Percentiles rank a stretch among this genome's conserved stretches.
phyloP scores from a whole-genome alignment of 495 filamentous ascomycete genomes.

The Lasiosphaeris hirsuta region DNA sequence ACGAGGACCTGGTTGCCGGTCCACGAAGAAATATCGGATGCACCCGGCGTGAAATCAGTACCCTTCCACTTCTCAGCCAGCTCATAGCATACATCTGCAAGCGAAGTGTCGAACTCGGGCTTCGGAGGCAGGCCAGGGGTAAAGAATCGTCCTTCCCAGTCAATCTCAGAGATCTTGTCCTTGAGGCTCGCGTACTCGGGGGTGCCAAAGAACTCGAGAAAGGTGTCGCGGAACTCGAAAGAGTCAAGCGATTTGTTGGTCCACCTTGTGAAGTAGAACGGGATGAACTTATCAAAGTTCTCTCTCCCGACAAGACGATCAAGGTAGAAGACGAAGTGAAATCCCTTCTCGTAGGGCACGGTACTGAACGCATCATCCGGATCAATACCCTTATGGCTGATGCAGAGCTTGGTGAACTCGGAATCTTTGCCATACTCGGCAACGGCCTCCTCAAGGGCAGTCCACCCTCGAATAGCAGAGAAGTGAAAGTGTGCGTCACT shows the following conservation, averaged over 20 bases:
- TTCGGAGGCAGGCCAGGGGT: slow-evolving; percentile 81
- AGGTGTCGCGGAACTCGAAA: slow-evolving; percentile 84
- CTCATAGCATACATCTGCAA: slow-evolving; percentile 80
- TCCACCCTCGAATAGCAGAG: slow-evolving; percentile 85
- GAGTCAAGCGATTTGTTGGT: slow-evolving; percentile 80
- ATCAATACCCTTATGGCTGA: slow-evolving; percentile 83
- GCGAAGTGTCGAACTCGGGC: slow-evolving; percentile 82
- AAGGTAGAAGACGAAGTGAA: slow-evolving; percentile 67
- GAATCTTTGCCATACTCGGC: slow-evolving; percentile 73
- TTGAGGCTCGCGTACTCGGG: slow-evolving; percentile 62
- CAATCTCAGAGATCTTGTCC: slow-evolving; percentile 61
- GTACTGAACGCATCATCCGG: slow-evolving; percentile 93
- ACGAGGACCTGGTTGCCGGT: slow-evolving; percentile 85
- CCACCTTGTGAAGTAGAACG: slow-evolving; percentile 86
- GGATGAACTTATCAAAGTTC: slow-evolving; percentile 91
- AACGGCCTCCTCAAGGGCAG: slow-evolving; percentile 66
- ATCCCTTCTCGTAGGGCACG: slow-evolving; percentile 71
- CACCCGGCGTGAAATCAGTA: slow-evolving; percentile 59
- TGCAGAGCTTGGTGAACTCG: slow-evolving; percentile 87
- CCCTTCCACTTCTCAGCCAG: slow-evolving; percentile 76
- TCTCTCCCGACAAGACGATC: slow-evolving; percentile 81
- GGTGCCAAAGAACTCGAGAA: slow-evolving; percentile 74
- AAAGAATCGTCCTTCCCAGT: slow-evolving; percentile 90
- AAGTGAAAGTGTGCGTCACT: slow-evolving; percentile 79
- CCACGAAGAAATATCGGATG: slow-evolving; percentile 66